Conservation (phyloP, 1,284 basidiomycete genomes). For the Fomitopsis betulina region DNA sequence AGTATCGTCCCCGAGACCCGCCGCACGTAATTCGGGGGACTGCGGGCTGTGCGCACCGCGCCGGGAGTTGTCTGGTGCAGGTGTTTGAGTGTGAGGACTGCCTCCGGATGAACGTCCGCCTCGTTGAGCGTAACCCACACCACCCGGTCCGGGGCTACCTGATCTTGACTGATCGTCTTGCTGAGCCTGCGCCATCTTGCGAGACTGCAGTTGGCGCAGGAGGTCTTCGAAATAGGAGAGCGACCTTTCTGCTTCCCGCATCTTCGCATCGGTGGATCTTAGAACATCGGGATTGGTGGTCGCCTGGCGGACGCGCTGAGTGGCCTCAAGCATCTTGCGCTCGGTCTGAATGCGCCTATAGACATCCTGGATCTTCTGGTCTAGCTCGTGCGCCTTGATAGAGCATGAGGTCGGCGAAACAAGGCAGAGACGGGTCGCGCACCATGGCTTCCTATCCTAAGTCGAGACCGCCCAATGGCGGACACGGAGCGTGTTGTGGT, state of each 20-base stretch:
- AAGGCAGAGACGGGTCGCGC: slow-evolving; percentile 7
- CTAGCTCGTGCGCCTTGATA: slow-evolving; percentile 53
- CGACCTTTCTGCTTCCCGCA: slow-evolving; percentile 83
- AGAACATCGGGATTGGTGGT: slow-evolving; percentile 87
- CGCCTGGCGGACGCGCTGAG: slow-evolving; percentile 74
- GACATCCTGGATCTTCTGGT: slow-evolving; percentile 91
- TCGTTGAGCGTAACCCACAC: slow-evolving; percentile 23
- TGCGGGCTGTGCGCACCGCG: slow-evolving; percentile 33
- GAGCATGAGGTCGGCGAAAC: slow-evolving; percentile 7
- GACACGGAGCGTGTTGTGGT: slow-evolving; percentile 12
- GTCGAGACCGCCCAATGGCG: slow-evolving; percentile 16
- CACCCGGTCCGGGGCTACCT: slow-evolving; percentile 31
- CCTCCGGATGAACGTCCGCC: slow-evolving; percentile 36
- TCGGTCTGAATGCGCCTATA: slow-evolving; percentile 89
- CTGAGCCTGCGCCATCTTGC: slow-evolving; percentile 61
- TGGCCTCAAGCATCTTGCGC: slow-evolving; percentile 88
- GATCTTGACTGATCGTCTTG: slow-evolving; percentile 52
- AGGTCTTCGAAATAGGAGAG: slow-evolving; percentile 88
- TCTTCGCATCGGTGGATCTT: slow-evolving; percentile 78
- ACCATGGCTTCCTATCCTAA: slow-evolving; percentile 23
- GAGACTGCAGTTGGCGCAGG: slow-evolving; percentile 77
- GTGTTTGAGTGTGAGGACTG: slow-evolving; percentile 18
- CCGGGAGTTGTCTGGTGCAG: slow-evolving; percentile 40
- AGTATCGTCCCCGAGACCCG: slow-evolving; percentile 31
- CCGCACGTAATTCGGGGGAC: slow-evolving; percentile 37